A percentile compares a stretch with the other conserved stretches of the same genome.
Conservation (phyloP, 257 asterid species). For the Mentha longifolia region DNA sequence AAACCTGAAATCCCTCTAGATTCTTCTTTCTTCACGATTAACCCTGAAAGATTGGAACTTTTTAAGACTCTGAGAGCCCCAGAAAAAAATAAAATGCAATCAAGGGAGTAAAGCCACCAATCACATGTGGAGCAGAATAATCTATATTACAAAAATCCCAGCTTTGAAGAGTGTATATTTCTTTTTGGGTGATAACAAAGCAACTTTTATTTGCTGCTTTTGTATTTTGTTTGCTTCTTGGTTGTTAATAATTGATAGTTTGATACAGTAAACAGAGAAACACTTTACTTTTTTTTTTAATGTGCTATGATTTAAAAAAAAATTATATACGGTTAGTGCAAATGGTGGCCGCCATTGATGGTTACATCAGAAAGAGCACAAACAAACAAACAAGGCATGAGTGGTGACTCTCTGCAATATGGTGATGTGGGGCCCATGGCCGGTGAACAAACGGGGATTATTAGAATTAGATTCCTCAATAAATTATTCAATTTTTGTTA, state of each 20-base stretch:
- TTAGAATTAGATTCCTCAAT: slow-evolving; percentile 1
- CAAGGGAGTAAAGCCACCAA: slow-evolving; percentile 34
- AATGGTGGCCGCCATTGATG: slow-evolving; percentile 71
- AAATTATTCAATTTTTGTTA: neutral
- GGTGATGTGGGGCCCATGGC: slow-evolving; percentile 39
- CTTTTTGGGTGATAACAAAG: slow-evolving; percentile 21
- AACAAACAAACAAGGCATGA: slow-evolving; percentile 30
- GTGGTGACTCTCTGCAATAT: slow-evolving; percentile 38
- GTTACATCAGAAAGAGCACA: slow-evolving; percentile 50
- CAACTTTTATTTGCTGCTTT: slow-evolving; percentile 35
- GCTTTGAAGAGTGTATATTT: slow-evolving; percentile 6
- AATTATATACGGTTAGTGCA: slow-evolving; percentile 29
- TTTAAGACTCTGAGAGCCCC: slow-evolving; percentile 30
- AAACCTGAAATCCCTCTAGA: slow-evolving; percentile 34
- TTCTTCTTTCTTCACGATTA: slow-evolving; percentile 29
- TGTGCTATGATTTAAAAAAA: slow-evolving; percentile 29
- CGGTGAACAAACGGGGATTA: slow-evolving; percentile 24
- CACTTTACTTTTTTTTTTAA: slow-evolving; percentile 15
- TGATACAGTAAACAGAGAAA: slow-evolving; percentile 26
- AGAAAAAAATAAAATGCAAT: slow-evolving; percentile 29
- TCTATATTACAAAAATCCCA: slow-evolving; percentile 26
- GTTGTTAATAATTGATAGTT: slow-evolving; percentile 29
- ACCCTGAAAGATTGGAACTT: slow-evolving; percentile 33
- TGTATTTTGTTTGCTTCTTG: slow-evolving; percentile 37
- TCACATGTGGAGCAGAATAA: slow-evolving; percentile 44